Evolutionary conservation across 768 basidiomycete species (phyloP).

Genomic region (Clathrus columnatus): DNA sequence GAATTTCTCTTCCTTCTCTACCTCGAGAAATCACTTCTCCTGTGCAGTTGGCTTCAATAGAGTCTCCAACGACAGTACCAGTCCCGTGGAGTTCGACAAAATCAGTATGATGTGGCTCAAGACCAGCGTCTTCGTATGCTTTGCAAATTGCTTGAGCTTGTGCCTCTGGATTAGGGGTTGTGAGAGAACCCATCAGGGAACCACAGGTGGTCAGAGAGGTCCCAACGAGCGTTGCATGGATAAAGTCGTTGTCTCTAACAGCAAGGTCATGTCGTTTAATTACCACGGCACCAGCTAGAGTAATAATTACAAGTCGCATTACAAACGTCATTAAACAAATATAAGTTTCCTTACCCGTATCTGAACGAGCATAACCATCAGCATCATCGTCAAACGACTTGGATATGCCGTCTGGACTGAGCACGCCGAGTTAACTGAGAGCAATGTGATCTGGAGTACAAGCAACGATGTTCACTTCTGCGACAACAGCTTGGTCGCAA

Average conservation of each 20-base stretch:
- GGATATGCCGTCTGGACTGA: conserved; percentile 33
- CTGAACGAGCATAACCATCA: too few species aligned
- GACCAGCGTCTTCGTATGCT: conserved; percentile 25
- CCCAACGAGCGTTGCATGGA: conserved; percentile 34
- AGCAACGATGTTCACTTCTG: conserved; percentile 67
- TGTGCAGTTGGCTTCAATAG: conserved; percentile 41
- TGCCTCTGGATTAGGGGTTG: conserved; percentile 28
- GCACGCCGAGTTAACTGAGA: conserved; percentile 29
- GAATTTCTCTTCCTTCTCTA: conserved; percentile 25
- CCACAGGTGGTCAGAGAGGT: conserved; percentile 32
- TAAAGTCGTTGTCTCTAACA: conserved; percentile 28
- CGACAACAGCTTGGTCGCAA: conserved; percentile 61
- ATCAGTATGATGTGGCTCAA: conserved; percentile 33
- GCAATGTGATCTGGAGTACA: conserved; percentile 28
- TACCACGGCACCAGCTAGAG: conserved; percentile 30
- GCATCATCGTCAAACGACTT: conserved; percentile 36
- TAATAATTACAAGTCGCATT: too few species aligned
- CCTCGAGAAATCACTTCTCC: conserved; percentile 27
- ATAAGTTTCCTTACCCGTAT: too few species aligned
- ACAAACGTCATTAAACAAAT: too few species aligned
- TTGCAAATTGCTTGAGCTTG: conserved; percentile 29
- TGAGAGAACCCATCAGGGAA: conserved; percentile 25
- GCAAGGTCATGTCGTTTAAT: conserved; percentile 32
- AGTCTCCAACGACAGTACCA: conserved; percentile 37
- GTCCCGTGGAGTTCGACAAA: background rate